Evolutionary conservation across 164 flowering plant species (phyloP).

Genomic region (Annona cherimola): DNA sequence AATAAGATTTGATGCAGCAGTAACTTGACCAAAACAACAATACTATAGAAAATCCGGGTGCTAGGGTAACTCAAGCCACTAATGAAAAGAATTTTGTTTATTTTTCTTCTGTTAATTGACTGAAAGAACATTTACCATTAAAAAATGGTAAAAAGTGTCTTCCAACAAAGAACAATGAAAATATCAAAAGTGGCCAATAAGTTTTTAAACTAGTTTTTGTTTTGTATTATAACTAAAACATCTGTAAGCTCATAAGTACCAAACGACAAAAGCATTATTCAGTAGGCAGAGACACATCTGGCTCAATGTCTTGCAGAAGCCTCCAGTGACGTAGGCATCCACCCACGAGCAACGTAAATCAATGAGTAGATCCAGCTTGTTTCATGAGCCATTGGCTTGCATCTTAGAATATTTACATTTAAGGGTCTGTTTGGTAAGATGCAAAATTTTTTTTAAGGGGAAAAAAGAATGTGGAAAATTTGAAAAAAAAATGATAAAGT

Average conservation of each 20-base stretch:
- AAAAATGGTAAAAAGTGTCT: neutral
- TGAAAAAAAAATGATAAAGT: too few species aligned
- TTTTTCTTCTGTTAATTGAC: too few species aligned
- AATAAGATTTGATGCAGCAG: neutral
- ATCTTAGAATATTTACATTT: neutral
- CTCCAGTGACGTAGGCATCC: neutral
- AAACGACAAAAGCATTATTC: neutral
- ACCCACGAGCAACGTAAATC: neutral
- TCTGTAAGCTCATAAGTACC: neutral
- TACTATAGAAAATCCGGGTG: neutral
- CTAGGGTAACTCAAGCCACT: neutral
- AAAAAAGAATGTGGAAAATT: too few species aligned
- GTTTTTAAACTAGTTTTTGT: neutral
- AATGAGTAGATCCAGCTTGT: neutral
- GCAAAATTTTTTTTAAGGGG: too few species aligned
- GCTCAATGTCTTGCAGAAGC: neutral
- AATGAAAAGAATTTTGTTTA: neutral
- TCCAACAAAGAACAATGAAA: neutral
- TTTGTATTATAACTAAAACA: too few species aligned
- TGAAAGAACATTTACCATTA: neutral
- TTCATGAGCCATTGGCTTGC: neutral
- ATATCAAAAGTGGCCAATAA: neutral
- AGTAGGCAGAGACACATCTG: neutral
- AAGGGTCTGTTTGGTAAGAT: neutral
- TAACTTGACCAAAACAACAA: neutral